phyloP scores from a whole-genome alignment of 495 filamentous ascomycete species.

The Extremus antarcticus region DNA sequence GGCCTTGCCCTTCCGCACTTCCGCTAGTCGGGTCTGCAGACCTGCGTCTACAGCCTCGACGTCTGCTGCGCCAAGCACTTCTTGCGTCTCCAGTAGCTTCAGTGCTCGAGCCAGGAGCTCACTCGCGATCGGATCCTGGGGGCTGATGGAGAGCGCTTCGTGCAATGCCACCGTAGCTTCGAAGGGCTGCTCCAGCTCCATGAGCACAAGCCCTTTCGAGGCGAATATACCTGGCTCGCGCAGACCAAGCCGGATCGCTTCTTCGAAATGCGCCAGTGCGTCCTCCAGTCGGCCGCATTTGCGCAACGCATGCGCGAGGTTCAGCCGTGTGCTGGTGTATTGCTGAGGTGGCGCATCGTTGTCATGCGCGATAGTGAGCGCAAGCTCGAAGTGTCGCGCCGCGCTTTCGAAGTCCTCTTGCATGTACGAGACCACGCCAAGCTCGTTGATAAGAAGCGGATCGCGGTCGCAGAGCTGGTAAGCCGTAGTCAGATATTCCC shows the following conservation, averaged over 20 bases:
- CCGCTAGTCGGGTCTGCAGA: slow-evolving; percentile 1
- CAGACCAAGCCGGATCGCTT: slow-evolving; percentile 68
- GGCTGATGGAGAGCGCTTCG: slow-evolving; percentile 33
- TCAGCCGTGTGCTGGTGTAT: slow-evolving; percentile 28
- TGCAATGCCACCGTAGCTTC: slow-evolving; percentile 33
- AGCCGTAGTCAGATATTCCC: slow-evolving; percentile 86
- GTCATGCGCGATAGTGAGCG: slow-evolving; percentile 64
- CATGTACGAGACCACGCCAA: slow-evolving; percentile 89
- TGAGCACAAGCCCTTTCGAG: slow-evolving; percentile 45
- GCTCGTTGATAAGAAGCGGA: slow-evolving; percentile 86
- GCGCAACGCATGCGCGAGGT: slow-evolving; percentile 78
- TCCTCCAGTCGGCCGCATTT: slow-evolving; percentile 50
- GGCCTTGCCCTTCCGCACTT: slow-evolving; percentile 10
- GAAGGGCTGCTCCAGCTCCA: slow-evolving; percentile 31
- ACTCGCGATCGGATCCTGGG: slow-evolving; percentile 35
- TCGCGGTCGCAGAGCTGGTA: slow-evolving; percentile 67
- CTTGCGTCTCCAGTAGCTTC: slow-evolving; percentile 22
- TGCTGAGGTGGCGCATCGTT: slow-evolving; percentile 25
- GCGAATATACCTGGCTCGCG: slow-evolving; percentile 49
- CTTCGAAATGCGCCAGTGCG: slow-evolving; percentile 38
- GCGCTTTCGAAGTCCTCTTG: slow-evolving; percentile 69
- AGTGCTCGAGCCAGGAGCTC: slow-evolving; percentile 33
- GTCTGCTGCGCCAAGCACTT: slow-evolving; percentile 20
- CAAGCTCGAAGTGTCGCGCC: slow-evolving; percentile 58
- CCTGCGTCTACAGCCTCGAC: slow-evolving; percentile 23